phyloP scores from a whole-genome alignment of 1,139 yeast species.

The Schwanniomyces etchellsii region DNA sequence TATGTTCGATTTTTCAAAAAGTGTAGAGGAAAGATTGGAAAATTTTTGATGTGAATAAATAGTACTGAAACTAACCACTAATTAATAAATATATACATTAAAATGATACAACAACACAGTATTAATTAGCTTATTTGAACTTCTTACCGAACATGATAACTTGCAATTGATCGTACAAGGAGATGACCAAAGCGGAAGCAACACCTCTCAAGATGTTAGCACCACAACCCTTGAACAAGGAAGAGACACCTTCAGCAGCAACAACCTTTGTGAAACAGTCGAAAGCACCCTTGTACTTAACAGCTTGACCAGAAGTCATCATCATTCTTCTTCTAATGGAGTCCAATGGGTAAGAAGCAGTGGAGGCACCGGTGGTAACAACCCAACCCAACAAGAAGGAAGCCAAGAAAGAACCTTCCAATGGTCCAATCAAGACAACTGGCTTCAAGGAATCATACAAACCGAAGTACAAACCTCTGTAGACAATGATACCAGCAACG shows the following conservation, averaged over 20 bases:
- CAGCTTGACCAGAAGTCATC: conserved; percentile 55
- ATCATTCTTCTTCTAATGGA: conserved; percentile 54
- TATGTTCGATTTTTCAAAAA: too few species aligned
- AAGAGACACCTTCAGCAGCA: conserved; percentile 47
- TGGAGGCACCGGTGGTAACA: conserved; percentile 51
- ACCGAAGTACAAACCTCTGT: conserved; percentile 55
- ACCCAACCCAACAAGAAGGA: conserved; percentile 53
- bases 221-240: conserved; percentile 53
- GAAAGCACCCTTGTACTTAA: conserved; percentile 47
- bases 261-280: conserved; percentile 45
- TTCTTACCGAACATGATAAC: conserved; percentile 47
- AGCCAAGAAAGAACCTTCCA: conserved; percentile 51
- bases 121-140: conserved; percentile 26
- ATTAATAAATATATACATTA: conserved; percentile 7
- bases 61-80: conserved; percentile 2
- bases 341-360: conserved; percentile 53
- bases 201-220: conserved; percentile 56
- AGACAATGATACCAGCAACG: conserved; percentile 47
- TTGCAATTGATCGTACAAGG: conserved; percentile 50
- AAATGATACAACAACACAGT: conserved; percentile 5
- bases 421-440: conserved; percentile 50
- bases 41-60: not conserved
- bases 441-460: conserved; percentile 51
- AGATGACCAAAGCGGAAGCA: conserved; percentile 53
- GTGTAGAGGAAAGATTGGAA: too few species aligned